These are phyloP conservation scores for Mycena metata DNA, from an alignment of 768 basidiomycete genomes.

Conservation along the genomic window DNA sequence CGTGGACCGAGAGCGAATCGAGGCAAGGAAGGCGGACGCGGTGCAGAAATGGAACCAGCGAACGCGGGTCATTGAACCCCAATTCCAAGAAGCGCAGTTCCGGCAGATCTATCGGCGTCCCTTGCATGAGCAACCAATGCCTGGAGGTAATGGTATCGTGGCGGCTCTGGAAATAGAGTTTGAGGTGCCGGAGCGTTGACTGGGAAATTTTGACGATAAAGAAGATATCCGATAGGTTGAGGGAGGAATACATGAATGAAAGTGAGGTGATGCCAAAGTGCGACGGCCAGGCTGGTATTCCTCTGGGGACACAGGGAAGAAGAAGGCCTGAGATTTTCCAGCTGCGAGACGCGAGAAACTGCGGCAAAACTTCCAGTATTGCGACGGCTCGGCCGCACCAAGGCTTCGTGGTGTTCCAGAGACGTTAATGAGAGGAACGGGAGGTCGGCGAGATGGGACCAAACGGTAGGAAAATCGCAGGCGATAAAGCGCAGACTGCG, in stretches of 20 bases:
- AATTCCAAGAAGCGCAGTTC: slow-evolving; percentile 13
- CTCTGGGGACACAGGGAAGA: background rate
- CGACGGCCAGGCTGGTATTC: slow-evolving; percentile 3
- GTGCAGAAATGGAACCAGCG: slow-evolving; percentile 28
- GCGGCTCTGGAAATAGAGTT: slow-evolving; percentile 29
- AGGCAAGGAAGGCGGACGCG: slow-evolving; percentile 22
- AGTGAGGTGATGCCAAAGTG: slow-evolving; percentile 19
- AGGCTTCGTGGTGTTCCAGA: slow-evolving; percentile 10
- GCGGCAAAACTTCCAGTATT: background rate
- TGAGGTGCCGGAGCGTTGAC: slow-evolving; percentile 25
- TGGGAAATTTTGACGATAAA: slow-evolving; percentile 6
- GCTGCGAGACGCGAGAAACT: background rate
- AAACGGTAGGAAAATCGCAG: slow-evolving; percentile 1
- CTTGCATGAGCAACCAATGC: slow-evolving; percentile 27
- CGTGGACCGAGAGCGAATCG: slow-evolving; percentile 25
- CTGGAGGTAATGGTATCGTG: background rate
- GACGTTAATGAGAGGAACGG: background rate
- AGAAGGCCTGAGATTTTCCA: background rate
- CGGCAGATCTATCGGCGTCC: slow-evolving; percentile 8
- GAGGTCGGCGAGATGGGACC: slow-evolving; percentile 1
- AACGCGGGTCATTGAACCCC: slow-evolving; percentile 29
- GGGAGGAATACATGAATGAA: slow-evolving; percentile 21
- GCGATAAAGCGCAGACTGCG: slow-evolving; percentile 1
- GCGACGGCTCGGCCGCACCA: background rate
- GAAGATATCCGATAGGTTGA: slow-evolving; percentile 22